phyloP scores from a whole-genome alignment of 257 asterid species.

The Dorcoceras hygrometricum region DNA sequence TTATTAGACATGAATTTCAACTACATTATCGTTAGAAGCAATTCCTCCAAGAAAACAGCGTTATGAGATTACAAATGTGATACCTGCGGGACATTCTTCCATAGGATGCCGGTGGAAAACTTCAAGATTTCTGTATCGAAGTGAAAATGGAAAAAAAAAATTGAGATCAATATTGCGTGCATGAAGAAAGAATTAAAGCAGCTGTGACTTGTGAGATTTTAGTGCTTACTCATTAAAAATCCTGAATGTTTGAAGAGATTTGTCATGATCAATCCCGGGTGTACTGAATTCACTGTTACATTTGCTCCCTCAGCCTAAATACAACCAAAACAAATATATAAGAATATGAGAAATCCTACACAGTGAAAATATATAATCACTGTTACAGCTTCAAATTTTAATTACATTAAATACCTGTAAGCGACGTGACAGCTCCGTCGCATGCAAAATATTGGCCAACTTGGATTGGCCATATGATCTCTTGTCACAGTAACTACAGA shows the following conservation, averaged over 20 bases:
- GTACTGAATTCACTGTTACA: constrained; percentile 76
- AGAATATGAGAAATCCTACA: background rate
- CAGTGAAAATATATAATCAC: no score
- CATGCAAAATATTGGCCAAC: constrained; percentile 67
- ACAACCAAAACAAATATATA: background rate
- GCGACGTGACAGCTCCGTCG: constrained; percentile 56
- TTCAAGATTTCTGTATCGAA: constrained; percentile 48
- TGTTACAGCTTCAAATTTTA: no score
- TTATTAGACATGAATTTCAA: no score
- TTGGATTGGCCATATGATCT: constrained; percentile 74
- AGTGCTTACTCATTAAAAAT: constrained; percentile 43
- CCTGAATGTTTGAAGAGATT: constrained; percentile 70
- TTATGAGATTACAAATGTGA: no score
- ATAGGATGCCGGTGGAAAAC: constrained; percentile 47
- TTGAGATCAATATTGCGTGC: no score
- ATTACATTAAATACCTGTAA: constrained; percentile 36
- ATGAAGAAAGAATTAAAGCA: background rate
- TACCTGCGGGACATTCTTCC: constrained; percentile 93
- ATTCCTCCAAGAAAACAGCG: no score
- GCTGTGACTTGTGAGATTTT: background rate
- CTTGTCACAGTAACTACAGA: constrained; percentile 49
- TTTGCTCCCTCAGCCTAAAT: constrained; percentile 79
- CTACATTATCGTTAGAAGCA: no score
- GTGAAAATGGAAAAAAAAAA: no score
- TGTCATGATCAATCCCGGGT: constrained; percentile 88